Conservation (phyloP, 805 yeast species). For the Kluyveromyces starmeri region DNA sequence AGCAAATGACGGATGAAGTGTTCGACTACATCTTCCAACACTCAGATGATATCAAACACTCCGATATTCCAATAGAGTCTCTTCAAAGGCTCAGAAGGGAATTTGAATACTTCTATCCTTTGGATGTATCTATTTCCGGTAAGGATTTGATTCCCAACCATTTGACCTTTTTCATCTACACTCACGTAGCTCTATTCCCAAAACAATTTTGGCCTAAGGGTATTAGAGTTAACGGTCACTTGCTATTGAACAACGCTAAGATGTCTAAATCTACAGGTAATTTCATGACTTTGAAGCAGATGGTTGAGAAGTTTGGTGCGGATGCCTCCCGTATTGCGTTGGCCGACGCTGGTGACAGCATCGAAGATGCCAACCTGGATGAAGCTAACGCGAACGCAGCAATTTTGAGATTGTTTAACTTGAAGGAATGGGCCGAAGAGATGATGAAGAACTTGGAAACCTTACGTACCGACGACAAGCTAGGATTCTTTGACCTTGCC, state of each 20-base stretch:
- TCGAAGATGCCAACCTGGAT: constrained; percentile 97
- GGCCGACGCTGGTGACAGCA: constrained; percentile 97
- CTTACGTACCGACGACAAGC: constrained; percentile 46
- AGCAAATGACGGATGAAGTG: constrained; percentile 85
- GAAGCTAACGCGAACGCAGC: constrained; percentile 97
- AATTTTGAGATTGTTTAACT: constrained; percentile 79
- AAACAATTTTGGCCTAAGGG: constrained; percentile 89
- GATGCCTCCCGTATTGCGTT: constrained; percentile 95
- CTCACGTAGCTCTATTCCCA: constrained; percentile 89
- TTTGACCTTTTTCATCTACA: constrained; percentile 88
- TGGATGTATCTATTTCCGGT: constrained; percentile 87
- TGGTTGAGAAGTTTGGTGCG: constrained; percentile 86
- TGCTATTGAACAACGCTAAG: constrained; percentile 90
- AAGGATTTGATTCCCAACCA: constrained; percentile 97
- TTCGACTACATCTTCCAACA: constrained; percentile 85
- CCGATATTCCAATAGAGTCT: constrained; percentile 56
- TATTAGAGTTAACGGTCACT: constrained; percentile 90
- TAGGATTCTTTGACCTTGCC: constrained; percentile 72
- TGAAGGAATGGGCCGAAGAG: constrained; percentile 95
- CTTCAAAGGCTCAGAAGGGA: constrained; percentile 77
- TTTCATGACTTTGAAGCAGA: constrained; percentile 82
- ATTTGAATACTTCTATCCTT: constrained; percentile 93
- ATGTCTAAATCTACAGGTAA: constrained; percentile 98
- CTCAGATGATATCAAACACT: constrained; percentile 43
- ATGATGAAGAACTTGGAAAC: constrained; percentile 41